Percentiles rank a stretch among this genome's conserved stretches.
Conservation (phyloP, 192 early-diverging fungal species). For the Backusella psychrophila region DNA sequence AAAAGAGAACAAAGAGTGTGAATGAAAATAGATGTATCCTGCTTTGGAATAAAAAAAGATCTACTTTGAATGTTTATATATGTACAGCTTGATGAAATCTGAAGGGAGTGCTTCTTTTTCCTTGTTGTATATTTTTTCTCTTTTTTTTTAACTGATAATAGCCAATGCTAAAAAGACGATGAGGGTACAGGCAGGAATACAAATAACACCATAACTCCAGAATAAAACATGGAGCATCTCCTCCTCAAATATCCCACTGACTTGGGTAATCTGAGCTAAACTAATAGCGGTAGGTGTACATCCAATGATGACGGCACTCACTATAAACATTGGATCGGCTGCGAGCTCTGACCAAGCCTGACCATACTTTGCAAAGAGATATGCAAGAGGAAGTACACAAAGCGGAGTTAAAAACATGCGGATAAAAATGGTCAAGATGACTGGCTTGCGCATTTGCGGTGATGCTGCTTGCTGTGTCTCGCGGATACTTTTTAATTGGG, state of each 20-base stretch:
- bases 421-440: constrained; percentile 24
- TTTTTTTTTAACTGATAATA: neutral
- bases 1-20: neutral
- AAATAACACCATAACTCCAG: constrained; percentile 59
- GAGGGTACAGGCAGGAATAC: constrained; percentile 34
- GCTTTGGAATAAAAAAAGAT: neutral
- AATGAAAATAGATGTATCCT: neutral
- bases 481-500: constrained; percentile 47
- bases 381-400: constrained; percentile 38
- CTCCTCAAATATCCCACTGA: constrained; percentile 66
- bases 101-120: neutral
- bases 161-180: constrained; percentile 27
- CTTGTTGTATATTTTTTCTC: neutral
- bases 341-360: constrained; percentile 39
- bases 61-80: neutral
- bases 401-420: constrained; percentile 38
- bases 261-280: constrained; percentile 66
- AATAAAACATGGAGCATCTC: constrained; percentile 67
- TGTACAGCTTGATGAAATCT: neutral
- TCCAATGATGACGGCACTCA: constrained; percentile 60
- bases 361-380: constrained; percentile 14
- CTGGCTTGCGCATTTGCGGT: constrained; percentile 17
- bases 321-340: constrained; percentile 62
- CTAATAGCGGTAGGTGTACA: constrained; percentile 71
- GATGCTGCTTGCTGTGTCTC: constrained; percentile 4